Evolutionary conservation across 1,284 basidiomycete species (phyloP).

Genomic region (Macrocybe sp.): DNA sequence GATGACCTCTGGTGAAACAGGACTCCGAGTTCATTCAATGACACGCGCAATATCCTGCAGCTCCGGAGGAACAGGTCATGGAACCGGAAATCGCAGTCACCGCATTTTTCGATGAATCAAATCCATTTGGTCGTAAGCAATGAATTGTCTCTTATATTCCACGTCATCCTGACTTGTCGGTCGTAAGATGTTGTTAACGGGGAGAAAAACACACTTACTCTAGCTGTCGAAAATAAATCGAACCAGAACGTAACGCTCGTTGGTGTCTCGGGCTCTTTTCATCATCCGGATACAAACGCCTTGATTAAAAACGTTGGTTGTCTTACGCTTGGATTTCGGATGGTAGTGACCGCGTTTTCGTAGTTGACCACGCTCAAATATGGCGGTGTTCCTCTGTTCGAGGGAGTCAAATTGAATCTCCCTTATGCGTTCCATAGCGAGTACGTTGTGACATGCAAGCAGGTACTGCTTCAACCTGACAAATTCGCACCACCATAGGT

Average conservation of each 20-base stretch:
- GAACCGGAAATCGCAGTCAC: constrained; percentile 47
- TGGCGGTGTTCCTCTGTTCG: constrained; percentile 56
- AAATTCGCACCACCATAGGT: constrained; percentile 34
- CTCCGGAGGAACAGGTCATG: constrained; percentile 18
- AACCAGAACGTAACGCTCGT: constrained; percentile 73
- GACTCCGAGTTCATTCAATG: constrained; percentile 1
- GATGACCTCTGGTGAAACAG: neutral
- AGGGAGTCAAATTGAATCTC: constrained; percentile 63
- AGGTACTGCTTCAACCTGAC: constrained; percentile 7
- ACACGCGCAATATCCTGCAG: constrained; percentile 9
- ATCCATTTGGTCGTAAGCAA: constrained; percentile 72
- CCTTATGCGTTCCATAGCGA: constrained; percentile 82
- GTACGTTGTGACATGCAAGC: constrained; percentile 42
- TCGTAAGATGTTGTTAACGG: constrained; percentile 81
- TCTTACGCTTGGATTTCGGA: constrained; percentile 3
- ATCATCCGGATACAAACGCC: constrained; percentile 59
- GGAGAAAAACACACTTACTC: constrained; percentile 67
- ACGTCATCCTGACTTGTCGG: constrained; percentile 30
- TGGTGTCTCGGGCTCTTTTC: constrained; percentile 68
- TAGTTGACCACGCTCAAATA: constrained; percentile 49
- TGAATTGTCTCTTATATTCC: neutral
- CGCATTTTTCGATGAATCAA: constrained; percentile 70
- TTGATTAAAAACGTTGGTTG: constrained; percentile 70
- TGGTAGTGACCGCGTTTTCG: constrained; percentile 1
- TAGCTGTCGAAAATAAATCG: constrained; percentile 75